Conservation (phyloP, 192 early-diverging fungal genomes). For the Backusella mclennaniae region DNA sequence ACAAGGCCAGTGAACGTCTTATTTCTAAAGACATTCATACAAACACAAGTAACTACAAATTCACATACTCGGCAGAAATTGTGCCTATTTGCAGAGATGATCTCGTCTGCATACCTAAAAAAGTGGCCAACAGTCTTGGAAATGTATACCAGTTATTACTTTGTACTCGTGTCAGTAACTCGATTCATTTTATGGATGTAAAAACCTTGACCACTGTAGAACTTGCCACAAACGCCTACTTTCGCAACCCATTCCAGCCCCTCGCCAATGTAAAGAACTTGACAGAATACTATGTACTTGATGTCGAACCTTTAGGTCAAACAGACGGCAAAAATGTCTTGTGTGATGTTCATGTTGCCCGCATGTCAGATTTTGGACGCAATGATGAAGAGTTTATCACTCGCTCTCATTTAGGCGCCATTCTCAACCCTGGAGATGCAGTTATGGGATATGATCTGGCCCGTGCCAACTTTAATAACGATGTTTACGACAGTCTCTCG, state of each 20-base stretch:
- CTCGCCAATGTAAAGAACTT: slow-evolving; percentile 77
- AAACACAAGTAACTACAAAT: slow-evolving; percentile 92
- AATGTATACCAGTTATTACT: slow-evolving; percentile 82
- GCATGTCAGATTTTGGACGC: slow-evolving; percentile 71
- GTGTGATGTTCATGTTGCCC: slow-evolving; percentile 86
- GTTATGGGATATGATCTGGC: slow-evolving; percentile 88
- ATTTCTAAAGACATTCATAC: slow-evolving; percentile 95
- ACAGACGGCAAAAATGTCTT: slow-evolving; percentile 74
- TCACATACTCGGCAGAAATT: slow-evolving; percentile 94
- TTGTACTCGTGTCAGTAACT: slow-evolving; percentile 84
- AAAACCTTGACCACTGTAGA: slow-evolving; percentile 80
- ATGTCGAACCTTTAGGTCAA: slow-evolving; percentile 82
- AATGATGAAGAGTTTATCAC: slow-evolving; percentile 88
- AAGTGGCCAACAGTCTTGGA: slow-evolving; percentile 83
- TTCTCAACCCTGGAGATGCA: slow-evolving; percentile 90
- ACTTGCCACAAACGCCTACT: slow-evolving; percentile 71
- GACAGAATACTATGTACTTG: slow-evolving; percentile 93
- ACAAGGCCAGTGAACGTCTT: slow-evolving; percentile 91
- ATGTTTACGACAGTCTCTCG: slow-evolving; percentile 70
- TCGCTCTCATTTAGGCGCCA: slow-evolving; percentile 88
- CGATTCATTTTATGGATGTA: slow-evolving; percentile 83
- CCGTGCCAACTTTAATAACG: slow-evolving; percentile 91
- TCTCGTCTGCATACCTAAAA: slow-evolving; percentile 81
- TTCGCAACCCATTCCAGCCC: slow-evolving; percentile 78
- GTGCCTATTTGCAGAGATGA: slow-evolving; percentile 98